Base-by-base conservation (phyloP, 768 basidiomycete genomes). In the Agrocybe praecox region DNA sequence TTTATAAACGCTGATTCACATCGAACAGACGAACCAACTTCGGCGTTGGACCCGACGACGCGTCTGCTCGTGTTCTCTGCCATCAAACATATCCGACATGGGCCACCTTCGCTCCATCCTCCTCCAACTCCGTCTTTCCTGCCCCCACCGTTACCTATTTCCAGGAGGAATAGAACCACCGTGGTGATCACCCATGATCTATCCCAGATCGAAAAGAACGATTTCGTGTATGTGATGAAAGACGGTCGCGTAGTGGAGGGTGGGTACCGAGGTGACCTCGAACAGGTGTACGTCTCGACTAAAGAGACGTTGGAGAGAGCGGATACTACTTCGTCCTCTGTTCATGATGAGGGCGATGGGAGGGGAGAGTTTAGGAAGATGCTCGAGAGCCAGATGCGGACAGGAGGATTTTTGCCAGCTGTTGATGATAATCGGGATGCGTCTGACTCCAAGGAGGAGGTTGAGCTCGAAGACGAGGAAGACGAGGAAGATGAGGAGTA, bases 141-240 rank as follows among this genome's bases (percentile, higher is more conserved):
- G 12, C 36, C 36, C 3, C 36, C 36, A 15, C 26, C 36, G 5
- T 6, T 12, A 14, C n/a, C 5, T 40, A 15, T 40, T 40, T 14
- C 36, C 36, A 40, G 92, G 8, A 66, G 68, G n/a, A 89, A 90
- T 74, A 86, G 84, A 64, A 98, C 93, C 6, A 97, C 93, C 7
- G 87, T 96, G 67, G 88, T 96, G 59, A 97, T 98, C 69, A 98
- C 96, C 0, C 96, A 98, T 71, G 97, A 98, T 63, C 84, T 98
- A 17, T 87, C 88, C 1, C 92, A 95, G 62, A 90, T 99, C 60
- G 72, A 73, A 18, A 51, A 74, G 0, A 69, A 76, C 14, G 96
- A 98, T 70, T 98, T 97, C 62, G 92, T 97, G 11, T 97, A 98
- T 67, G 91, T 98, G 2, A 86, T 98, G 76, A 85, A 87, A 62